Percentiles rank a stretch among this genome's conserved stretches.
Evolutionary conservation across 805 yeast genomes (phyloP).

Genomic region (Kuraishia molischiana): DNA sequence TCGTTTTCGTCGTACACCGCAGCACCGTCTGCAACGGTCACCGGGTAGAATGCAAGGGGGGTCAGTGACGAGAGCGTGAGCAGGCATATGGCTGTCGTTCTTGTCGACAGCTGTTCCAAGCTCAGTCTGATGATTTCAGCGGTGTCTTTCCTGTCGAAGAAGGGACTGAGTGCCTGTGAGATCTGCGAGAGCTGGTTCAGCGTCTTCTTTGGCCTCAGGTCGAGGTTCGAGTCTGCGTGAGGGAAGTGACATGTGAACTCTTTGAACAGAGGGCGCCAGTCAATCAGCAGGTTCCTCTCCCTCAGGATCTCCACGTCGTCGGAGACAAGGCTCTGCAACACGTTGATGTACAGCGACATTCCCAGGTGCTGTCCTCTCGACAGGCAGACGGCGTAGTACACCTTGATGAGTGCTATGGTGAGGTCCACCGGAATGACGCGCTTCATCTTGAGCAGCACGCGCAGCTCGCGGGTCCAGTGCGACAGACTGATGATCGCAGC

Average conservation of each 20-base stretch:
- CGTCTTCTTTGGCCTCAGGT: constrained; percentile 37
- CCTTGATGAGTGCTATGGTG: constrained; percentile 51
- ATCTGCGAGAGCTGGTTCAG: constrained; percentile 38
- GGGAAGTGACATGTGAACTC: constrained; percentile 28
- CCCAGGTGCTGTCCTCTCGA: constrained; percentile 64
- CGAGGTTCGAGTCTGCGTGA: constrained; percentile 38
- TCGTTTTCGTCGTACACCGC: constrained; percentile 14
- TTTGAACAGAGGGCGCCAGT: constrained; percentile 37
- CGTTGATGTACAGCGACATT: constrained; percentile 47
- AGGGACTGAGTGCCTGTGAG: constrained; percentile 43
- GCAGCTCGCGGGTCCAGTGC: constrained; percentile 83
- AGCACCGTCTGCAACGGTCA: constrained; percentile 9
- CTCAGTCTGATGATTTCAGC: constrained; percentile 41
- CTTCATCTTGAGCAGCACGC: constrained; percentile 69
- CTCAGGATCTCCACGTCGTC: constrained; percentile 28
- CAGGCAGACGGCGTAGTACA: constrained; percentile 63
- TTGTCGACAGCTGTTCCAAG: constrained; percentile 40
- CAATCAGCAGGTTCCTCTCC: constrained; percentile 31
- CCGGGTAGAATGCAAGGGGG: constrained; percentile 32
- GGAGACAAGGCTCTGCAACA: constrained; percentile 49
- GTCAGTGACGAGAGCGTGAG: constrained; percentile 42
- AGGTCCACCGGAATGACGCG: constrained; percentile 65
- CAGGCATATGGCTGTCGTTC: constrained; percentile 41
- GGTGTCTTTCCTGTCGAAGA: constrained; percentile 38
- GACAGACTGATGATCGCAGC: constrained; percentile 68